These are phyloP conservation scores for Flaveria robusta DNA, from an alignment of 129 eudicot species.

Conservation along the genomic window DNA sequence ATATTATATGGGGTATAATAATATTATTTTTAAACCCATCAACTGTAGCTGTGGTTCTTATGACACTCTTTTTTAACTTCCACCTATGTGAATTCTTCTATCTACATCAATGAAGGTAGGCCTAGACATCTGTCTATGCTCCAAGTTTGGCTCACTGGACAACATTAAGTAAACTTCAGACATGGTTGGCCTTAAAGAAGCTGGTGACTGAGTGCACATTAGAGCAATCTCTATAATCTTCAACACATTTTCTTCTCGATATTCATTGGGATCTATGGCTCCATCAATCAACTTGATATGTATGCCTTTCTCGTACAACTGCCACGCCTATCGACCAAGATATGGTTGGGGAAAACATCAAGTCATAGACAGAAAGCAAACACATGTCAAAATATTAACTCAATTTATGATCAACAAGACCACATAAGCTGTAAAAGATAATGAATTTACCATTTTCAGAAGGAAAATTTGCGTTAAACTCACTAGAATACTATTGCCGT, in stretches of 20 bases:
- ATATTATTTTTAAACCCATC: too few relatives aligned
- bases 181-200: constrained; percentile 63
- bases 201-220: constrained; percentile 61
- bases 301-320: constrained; percentile 42
- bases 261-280: constrained; percentile 44
- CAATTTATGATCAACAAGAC: not conserved
- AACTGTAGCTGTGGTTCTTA: not conserved
- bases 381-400: not conserved
- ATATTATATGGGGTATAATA: not conserved
- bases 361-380: too few relatives aligned
- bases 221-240: constrained; percentile 61
- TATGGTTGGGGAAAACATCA: not conserved
- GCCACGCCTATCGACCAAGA: constrained; percentile 55
- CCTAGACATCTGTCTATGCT: constrained; percentile 13
- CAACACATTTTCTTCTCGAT: constrained; percentile 39
- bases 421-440: not conserved
- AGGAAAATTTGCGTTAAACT: not conserved
- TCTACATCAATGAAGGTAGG: constrained; percentile 23
- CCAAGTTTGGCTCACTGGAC: constrained; percentile 30
- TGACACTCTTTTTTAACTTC: not conserved
- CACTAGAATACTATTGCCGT: not conserved
- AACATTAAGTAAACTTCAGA: constrained; percentile 59
- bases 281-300: constrained; percentile 51
- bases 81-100: constrained; percentile 9
- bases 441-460: not conserved